Evolutionary conservation across 2,329 filamentous ascomycete species (phyloP), one percentile per base, ranked within the genome.

Genomic region (Septoria linicola): DNA sequence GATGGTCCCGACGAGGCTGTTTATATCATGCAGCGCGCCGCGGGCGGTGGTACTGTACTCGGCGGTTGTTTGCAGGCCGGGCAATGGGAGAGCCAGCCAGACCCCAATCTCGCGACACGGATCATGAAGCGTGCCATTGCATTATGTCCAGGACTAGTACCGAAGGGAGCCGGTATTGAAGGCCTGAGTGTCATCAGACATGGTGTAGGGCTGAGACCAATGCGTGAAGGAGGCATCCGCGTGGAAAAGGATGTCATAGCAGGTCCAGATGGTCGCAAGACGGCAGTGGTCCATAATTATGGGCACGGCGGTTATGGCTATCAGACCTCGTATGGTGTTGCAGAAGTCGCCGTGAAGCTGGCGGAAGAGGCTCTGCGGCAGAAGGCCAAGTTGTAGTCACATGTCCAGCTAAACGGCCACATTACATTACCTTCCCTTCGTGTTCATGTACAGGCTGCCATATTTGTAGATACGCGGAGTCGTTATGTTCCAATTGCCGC

Each of bases 41-140:
- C 78, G 14, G 75, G 83, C n/a, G 91, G 90, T 16, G 91, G 91
- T 8, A 93, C 88, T 0, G 78, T 96, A 35, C 74, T 96, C 2
- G 91, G 90, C n/a, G 91, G 91, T 2, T 92, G 85, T 40, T 88
- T 95, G 63, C 84, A 90, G 67, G 81, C 85, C 62, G 79, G 83
- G 21, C 86, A 84, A 63, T 95, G 89, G 89, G 87, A 93, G 60
- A 80, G 83, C 31, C 79, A 85, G 59, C 83, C 86, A 1, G 90
- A 96, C 63, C 84, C 85, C 0, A 89, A 88, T 65, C 76, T 89
- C n/a, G 88, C 90, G 0, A 72, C 80, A 47, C 79, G 90, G 10
- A 95, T 96, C 67, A 93, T 96, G 88, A 83, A 84, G 70, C 80
- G 90, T n/a, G 78, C 79, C 17, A 75, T 88, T 4, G 79, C 81